Conservation (phyloP, 352 stramenopile species). For the Phytophthora citricola region DNA sequence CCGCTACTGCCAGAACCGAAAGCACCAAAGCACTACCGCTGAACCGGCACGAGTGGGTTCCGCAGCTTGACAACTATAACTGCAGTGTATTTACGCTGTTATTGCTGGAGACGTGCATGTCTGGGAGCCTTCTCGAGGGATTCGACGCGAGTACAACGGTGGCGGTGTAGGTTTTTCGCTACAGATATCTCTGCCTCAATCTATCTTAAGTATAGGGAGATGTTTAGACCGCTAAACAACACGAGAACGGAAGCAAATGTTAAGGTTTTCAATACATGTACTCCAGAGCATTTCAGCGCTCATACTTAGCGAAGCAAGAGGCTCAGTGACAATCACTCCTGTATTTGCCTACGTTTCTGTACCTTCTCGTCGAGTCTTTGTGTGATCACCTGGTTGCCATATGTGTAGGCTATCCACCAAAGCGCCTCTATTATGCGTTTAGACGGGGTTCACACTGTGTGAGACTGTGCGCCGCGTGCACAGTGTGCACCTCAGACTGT, state of each 20-base stretch:
- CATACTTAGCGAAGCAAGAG: too few species aligned
- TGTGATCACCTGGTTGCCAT: neutral
- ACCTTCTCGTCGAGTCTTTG: too few species aligned
- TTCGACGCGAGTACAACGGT: slow-evolving; percentile 8
- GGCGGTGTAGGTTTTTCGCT: slow-evolving; percentile 24
- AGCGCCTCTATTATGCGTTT: too few species aligned
- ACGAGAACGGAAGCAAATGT: too few species aligned
- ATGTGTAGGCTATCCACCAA: neutral
- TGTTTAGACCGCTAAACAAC: too few species aligned
- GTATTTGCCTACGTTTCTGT: too few species aligned
- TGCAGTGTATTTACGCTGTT: slow-evolving; percentile 11
- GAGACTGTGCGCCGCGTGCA: slow-evolving; percentile 3
- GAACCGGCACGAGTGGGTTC: neutral
- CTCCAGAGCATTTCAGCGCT: too few species aligned
- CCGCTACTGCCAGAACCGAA: neutral
- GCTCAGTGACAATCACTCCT: too few species aligned
- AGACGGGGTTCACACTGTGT: neutral
- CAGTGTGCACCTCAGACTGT: slow-evolving; percentile 1
- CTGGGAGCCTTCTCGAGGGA: neutral
- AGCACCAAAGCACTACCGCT: slow-evolving; percentile 6
- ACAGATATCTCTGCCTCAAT: slow-evolving; percentile 7
- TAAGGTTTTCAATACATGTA: too few species aligned
- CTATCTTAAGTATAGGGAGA: slow-evolving; percentile 19
- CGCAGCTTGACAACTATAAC: slow-evolving; percentile 19
- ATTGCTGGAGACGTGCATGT: slow-evolving; percentile 10